Percentiles rank a stretch among this genome's conserved stretches.
Evolutionary conservation across 2,329 filamentous ascomycete species (phyloP).

Genomic region (Cladophialophora immunda): DNA sequence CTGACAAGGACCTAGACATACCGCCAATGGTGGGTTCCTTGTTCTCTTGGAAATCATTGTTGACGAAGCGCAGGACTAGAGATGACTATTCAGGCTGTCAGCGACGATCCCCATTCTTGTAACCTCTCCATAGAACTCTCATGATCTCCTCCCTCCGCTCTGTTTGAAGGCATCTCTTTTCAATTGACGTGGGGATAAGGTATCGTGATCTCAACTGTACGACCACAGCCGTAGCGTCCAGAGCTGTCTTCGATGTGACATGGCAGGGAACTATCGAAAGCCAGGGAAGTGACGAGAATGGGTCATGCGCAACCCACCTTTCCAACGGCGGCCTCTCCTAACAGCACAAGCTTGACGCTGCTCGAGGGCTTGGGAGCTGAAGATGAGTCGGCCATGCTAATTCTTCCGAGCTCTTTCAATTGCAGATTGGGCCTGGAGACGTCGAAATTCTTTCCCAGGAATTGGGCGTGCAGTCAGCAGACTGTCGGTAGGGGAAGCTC

Average conservation of each 20-base stretch:
- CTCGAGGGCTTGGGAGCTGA: constrained; percentile 90
- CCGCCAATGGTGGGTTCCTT: constrained; percentile 99
- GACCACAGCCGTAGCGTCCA: constrained; percentile 17
- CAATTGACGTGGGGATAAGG: constrained; percentile 31
- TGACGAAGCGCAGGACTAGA: constrained; percentile 96
- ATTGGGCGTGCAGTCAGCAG: background rate
- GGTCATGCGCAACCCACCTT: constrained; percentile 70
- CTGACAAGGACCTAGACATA: constrained; percentile 54
- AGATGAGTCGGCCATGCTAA: constrained; percentile 74
- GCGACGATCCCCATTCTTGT: constrained; percentile 6
- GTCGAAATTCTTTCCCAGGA: background rate
- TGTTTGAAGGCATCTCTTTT: background rate
- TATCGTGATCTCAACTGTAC: constrained; percentile 32
- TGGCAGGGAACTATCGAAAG: constrained; percentile 30
- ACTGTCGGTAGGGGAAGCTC: background rate
- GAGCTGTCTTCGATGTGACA: constrained; percentile 18
- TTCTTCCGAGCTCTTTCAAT: constrained; percentile 5
- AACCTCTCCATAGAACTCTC: constrained; percentile 6
- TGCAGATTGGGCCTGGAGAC: background rate
- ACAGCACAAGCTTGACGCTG: constrained; percentile 98
- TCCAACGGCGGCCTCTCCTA: constrained; percentile 96
- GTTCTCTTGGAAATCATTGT: constrained; percentile 99
- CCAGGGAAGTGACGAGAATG: constrained; percentile 14
- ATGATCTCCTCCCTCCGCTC: constrained; percentile 4
- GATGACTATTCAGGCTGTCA: constrained; percentile 75